These are phyloP conservation scores for Phalaenopsis aphrodite DNA, from an alignment of 106 monocot genomes.

Conservation along the genomic window DNA sequence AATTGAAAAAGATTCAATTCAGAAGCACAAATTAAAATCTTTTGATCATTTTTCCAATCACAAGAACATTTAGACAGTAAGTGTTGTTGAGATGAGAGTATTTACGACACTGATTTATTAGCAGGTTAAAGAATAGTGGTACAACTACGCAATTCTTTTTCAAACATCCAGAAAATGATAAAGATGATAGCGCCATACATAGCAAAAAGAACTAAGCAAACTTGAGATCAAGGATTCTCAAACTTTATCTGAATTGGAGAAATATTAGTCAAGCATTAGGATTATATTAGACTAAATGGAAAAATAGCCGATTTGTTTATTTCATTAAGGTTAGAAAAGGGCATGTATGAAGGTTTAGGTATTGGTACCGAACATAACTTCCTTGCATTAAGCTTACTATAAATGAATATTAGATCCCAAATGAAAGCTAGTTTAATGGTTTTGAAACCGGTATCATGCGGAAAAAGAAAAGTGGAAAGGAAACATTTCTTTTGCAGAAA, in stretches of 20 bases:
- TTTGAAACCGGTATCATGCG: too few species aligned
- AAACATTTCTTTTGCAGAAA: too few species aligned
- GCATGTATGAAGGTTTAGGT: too few species aligned
- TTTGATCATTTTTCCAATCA: not conserved
- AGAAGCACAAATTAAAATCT: not conserved
- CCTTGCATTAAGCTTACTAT: too few species aligned
- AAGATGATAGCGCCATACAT: not conserved
- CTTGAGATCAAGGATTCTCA: not conserved
- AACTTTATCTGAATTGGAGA: not conserved
- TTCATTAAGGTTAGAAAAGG: not conserved
- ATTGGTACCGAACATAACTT: too few species aligned
- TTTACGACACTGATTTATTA: not conserved
- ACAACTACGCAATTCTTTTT: not conserved
- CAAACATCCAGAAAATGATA: not conserved
- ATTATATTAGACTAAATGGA: not conserved
- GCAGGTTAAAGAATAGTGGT: not conserved
- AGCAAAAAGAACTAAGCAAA: not conserved
- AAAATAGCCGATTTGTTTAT: not conserved
- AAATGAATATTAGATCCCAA: too few species aligned
- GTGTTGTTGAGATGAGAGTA: too few species aligned
- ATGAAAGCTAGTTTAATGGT: too few species aligned
- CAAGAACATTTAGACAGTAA: not conserved
- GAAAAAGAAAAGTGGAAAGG: too few species aligned
- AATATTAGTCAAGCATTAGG: not conserved
- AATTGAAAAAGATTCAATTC: not conserved